A percentile compares a stretch with the other conserved stretches of the same genome.
Evolutionary conservation across 2,329 filamentous ascomycete species (phyloP).

Genomic region (Botrytis tulipae): DNA sequence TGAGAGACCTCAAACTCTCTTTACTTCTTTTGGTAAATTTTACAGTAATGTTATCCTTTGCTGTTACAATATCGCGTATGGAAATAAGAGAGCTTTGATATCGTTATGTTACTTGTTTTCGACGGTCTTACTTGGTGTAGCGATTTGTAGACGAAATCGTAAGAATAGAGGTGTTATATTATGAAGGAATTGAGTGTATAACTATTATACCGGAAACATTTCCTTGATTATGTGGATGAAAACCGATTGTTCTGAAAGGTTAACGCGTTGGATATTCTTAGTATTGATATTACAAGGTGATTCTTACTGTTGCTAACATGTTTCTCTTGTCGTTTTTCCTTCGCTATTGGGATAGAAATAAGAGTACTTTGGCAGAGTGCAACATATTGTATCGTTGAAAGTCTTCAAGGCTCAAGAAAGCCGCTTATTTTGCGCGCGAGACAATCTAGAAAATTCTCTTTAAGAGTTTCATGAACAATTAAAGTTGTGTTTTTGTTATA

Average conservation of each 20-base stretch:
- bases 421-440: not conserved
- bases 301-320: not conserved
- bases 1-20: no score
- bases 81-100: no score
- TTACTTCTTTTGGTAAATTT: no score
- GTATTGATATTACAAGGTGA: not conserved
- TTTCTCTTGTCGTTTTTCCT: not conserved
- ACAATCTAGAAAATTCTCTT: fast-evolving
- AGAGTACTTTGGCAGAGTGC: not conserved
- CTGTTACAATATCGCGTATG: no score
- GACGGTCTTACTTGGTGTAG: not conserved
- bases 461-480: not conserved
- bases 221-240: fast-evolving
- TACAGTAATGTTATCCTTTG: no score
- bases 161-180: fast-evolving
- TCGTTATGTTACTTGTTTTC: not conserved
- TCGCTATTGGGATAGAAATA: not conserved
- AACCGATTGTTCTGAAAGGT: fast-evolving
- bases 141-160: not conserved
- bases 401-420: not conserved
- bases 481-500: not conserved
- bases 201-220: not conserved
- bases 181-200: not conserved
- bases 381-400: fast-evolving
- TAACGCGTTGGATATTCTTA: fast-evolving